Conservation (phyloP, 371 early-diverging fungal species). For the Chytridium lagenaria region DNA sequence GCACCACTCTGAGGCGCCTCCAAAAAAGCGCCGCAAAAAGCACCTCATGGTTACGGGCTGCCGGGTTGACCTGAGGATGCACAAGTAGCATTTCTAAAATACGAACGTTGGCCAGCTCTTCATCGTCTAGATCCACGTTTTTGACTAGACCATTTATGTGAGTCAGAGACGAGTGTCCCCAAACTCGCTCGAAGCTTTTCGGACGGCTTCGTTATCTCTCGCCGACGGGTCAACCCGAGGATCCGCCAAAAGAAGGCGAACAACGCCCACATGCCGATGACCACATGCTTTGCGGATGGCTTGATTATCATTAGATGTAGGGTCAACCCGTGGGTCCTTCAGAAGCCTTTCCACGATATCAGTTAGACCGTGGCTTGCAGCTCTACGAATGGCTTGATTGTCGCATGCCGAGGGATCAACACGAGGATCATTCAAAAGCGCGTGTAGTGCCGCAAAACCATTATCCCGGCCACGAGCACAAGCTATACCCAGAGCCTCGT, state of each 20-base stretch:
- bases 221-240: conserved; percentile 23
- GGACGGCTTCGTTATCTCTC: conserved; percentile 14
- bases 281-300: conserved; percentile 22
- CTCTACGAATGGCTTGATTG: conserved; percentile 8
- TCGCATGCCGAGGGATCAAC: background rate
- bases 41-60: background rate
- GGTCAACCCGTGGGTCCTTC: conserved; percentile 23
- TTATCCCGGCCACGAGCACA: conserved; percentile 3
- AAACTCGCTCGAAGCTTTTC: background rate
- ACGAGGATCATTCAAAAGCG: conserved; percentile 13
- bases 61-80: conserved; percentile 16
- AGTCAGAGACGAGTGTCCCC: background rate
- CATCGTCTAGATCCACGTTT: no score
- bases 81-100: conserved; percentile 4
- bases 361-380: conserved; percentile 7
- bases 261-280: conserved; percentile 18
- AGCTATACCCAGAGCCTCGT: conserved; percentile 18
- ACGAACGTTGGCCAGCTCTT: conserved; percentile 5
- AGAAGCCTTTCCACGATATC: conserved; percentile 20
- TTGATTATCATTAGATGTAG: conserved; percentile 15
- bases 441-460: conserved; percentile 8
- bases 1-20: background rate
- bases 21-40: background rate
- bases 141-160: no score
- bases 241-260: conserved; percentile 10